Conservation (phyloP, 129 eudicot genomes). For the Saussurea involucrata region DNA sequence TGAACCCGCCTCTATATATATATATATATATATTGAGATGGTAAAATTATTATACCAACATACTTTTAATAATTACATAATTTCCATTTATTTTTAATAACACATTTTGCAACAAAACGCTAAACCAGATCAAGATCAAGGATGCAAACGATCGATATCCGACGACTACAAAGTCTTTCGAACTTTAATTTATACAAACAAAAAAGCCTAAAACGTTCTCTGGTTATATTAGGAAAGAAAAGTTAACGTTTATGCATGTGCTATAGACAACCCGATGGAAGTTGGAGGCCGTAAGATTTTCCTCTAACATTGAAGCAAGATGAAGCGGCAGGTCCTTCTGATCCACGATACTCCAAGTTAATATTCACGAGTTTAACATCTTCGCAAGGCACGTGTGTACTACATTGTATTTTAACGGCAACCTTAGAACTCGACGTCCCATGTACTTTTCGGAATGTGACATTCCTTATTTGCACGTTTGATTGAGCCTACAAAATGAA, state of each 20-base stretch:
- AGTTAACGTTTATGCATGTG: not conserved
- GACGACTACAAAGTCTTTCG: not conserved
- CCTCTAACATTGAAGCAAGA: slow-evolving; percentile 46
- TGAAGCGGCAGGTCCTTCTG: slow-evolving; percentile 35
- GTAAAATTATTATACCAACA: not conserved
- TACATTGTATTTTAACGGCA: slow-evolving; percentile 39
- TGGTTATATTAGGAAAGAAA: not conserved
- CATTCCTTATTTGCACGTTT: slow-evolving; percentile 41
- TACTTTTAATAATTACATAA: not conserved
- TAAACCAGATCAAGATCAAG: not conserved
- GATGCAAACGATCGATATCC: not conserved
- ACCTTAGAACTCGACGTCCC: slow-evolving; percentile 55
- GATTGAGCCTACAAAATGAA: slow-evolving; percentile 34
- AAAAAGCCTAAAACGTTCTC: not conserved
- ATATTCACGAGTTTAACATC: slow-evolving; percentile 46
- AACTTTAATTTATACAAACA: slow-evolving; percentile 9
- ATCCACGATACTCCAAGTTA: slow-evolving; percentile 45
- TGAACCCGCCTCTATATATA: no score
- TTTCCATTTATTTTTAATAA: not conserved
- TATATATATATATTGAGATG: no score
- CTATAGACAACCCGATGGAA: slow-evolving; percentile 48
- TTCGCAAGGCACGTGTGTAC: slow-evolving; percentile 43
- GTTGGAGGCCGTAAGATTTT: slow-evolving; percentile 37
- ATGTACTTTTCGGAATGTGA: slow-evolving; percentile 36
- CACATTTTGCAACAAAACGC: not conserved